Evolutionary conservation across 257 asterid genomes (phyloP).

Genomic region (Petunia secreta): DNA sequence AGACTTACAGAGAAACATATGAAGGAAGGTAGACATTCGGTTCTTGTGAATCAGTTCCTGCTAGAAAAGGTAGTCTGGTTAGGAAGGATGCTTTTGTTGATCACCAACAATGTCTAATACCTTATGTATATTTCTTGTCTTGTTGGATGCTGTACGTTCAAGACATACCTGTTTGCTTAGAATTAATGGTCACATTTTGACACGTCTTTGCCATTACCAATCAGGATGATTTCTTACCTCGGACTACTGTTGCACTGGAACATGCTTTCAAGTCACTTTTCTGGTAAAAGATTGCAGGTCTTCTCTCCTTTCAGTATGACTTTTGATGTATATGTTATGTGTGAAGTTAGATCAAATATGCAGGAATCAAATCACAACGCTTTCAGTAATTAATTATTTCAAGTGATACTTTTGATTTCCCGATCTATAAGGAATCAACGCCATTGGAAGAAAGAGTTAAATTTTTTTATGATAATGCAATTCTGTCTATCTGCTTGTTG

Average conservation of each 20-base stretch:
- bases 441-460: not conserved
- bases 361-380: not conserved
- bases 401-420: conserved; percentile 8
- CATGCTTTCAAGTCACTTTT: conserved; percentile 80
- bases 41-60: conserved; percentile 22
- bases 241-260: conserved; percentile 92
- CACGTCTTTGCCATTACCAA: conserved; percentile 26
- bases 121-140: not conserved
- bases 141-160: not conserved
- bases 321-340: conserved; percentile 4
- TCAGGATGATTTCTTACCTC: conserved; percentile 99
- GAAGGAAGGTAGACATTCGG: not conserved
- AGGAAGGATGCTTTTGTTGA: not conserved
- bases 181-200: conserved; percentile 17
- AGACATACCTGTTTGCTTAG: not conserved
- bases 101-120: not conserved
- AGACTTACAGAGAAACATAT: not conserved
- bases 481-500: conserved; percentile 18
- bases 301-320: conserved; percentile 46
- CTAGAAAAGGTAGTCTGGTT: conserved; percentile 8
- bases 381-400: conserved; percentile 6
- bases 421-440: not conserved
- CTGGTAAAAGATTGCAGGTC: conserved; percentile 83
- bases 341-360: not conserved
- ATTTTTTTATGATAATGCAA: not conserved